phyloP scores from a whole-genome alignment of 805 yeast species.

The Zygosaccharomyces bailii region DNA sequence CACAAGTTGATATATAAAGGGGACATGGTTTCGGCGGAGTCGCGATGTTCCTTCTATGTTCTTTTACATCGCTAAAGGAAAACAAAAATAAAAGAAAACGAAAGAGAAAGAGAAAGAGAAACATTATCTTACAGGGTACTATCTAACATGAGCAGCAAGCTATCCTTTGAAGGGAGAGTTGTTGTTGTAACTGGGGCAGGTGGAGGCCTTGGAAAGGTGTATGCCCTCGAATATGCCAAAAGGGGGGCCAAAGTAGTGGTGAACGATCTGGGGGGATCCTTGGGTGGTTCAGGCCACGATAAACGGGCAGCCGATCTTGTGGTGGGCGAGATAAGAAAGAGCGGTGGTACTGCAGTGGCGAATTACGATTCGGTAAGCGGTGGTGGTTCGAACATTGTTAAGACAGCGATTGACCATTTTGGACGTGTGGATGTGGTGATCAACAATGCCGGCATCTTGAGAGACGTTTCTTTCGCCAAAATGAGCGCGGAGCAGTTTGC shows the following conservation, averaged over 20 bases:
- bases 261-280: constrained; percentile 86
- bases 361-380: constrained; percentile 86
- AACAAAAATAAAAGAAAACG: too few species aligned
- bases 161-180: constrained; percentile 73
- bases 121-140: not conserved
- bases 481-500: constrained; percentile 79
- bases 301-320: constrained; percentile 81
- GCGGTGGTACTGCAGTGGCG: constrained; percentile 87
- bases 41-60: not conserved
- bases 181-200: constrained; percentile 97
- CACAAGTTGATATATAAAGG: constrained; percentile 2
- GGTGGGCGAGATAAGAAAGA: constrained; percentile 69
- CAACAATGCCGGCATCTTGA: constrained; percentile 92
- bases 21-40: not conserved
- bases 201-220: constrained; percentile 89
- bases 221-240: constrained; percentile 81
- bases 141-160: constrained; percentile 19
- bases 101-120: not conserved
- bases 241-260: constrained; percentile 95
- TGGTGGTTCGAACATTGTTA: constrained; percentile 78
- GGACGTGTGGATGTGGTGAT: constrained; percentile 86
- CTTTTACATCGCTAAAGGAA: too few species aligned
- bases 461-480: constrained; percentile 83
- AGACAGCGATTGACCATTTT: constrained; percentile 79
- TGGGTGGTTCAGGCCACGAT: constrained; percentile 68